Percentiles rank a stretch among this genome's conserved stretches.
Evolutionary conservation across 352 stramenopile species (phyloP).

Genomic region (Globisporangium middletonii): DNA sequence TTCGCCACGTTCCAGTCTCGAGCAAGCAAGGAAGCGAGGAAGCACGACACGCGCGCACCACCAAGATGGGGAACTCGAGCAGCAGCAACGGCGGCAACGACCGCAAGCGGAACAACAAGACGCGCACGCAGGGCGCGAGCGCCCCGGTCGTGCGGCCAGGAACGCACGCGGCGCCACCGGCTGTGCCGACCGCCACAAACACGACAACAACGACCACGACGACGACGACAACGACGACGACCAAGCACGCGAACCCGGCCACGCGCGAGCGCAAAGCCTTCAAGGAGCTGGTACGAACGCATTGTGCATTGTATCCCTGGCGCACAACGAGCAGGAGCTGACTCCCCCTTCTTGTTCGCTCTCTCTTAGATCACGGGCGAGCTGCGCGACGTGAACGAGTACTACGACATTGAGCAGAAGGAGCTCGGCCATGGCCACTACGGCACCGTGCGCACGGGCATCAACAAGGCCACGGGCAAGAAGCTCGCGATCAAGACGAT

Average conservation of each 20-base stretch:
- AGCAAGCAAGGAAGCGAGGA: too few relatives aligned
- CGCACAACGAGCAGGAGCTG: neutral
- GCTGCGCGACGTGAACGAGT: conserved; percentile 77
- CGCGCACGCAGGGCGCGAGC: conserved; percentile 24
- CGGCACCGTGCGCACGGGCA: conserved; percentile 94
- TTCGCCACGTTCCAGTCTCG: too few relatives aligned
- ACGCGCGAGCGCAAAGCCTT: conserved; percentile 50
- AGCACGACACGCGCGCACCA: neutral
- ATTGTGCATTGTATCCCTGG: neutral
- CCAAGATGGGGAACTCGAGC: conserved; percentile 64
- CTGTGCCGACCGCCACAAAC: conserved; percentile 11
- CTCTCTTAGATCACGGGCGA: conserved; percentile 69
- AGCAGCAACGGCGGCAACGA: conserved; percentile 30
- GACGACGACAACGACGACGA: conserved; percentile 13
- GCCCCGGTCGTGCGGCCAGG: conserved; percentile 19
- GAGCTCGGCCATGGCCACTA: conserved; percentile 92
- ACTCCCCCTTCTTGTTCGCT: neutral
- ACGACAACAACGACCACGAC: conserved; percentile 13
- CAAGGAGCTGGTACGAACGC: conserved; percentile 57
- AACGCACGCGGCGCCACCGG: conserved; percentile 4
- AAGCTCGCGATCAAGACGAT: conserved; percentile 99
- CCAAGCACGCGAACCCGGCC: conserved; percentile 28
- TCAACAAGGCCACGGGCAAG: conserved; percentile 89
- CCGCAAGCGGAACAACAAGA: conserved; percentile 23
- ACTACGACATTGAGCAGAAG: conserved; percentile 87